Base-by-base conservation (phyloP, 768 basidiomycete species). In the Chiua virens region DNA sequence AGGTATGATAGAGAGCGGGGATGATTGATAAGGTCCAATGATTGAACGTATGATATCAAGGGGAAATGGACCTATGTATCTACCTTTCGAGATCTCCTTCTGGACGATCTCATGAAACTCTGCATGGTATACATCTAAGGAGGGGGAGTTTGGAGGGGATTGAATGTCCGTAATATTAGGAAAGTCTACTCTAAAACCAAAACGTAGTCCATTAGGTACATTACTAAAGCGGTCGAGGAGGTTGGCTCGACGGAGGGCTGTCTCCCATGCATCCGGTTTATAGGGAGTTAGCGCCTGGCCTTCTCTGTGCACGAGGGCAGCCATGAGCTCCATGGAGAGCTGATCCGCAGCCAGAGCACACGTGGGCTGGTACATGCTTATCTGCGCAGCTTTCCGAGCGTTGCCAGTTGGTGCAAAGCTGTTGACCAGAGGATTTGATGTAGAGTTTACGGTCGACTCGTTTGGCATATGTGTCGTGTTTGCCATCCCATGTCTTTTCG, bases 361-460 rank as follows among this genome's bases (percentile, higher is more conserved):
- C 2, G 32, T 53, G 47, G n/a, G 22, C 27, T 4, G 15, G 3
- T 11, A 9, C 17, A 3, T 30, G 9, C 0, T 2, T 3, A 9
- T 46, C 8, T 15, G 3, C 3, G 41, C 53, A 54, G 0, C 53
- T 18, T 4, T 41, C 32, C 0, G 1, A 3, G 0, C 10, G 6
- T 14, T 54, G 53, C 53, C 53, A 54, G 0, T 5, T 21, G 0
- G 40, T 22, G 13, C 48, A 54, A 9, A 30, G 10, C 2, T 14
- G 30, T 14, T 30, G 27, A 8, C 10, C 10, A 10, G 27, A 6
- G 27, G 27, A 5, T 8, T 28, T 28, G 27, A 28, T 8, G 11
- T 11, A 3, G 13, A 30, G 30, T 3, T 2, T 14, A 3, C 13
- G 10, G 4, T 30, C 5, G 10, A 30, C 5, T 5, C 30, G 2